These are phyloP conservation scores for Endocarpon pusillum DNA, from an alignment of 495 filamentous ascomycete species.

Conservation along the genomic window DNA sequence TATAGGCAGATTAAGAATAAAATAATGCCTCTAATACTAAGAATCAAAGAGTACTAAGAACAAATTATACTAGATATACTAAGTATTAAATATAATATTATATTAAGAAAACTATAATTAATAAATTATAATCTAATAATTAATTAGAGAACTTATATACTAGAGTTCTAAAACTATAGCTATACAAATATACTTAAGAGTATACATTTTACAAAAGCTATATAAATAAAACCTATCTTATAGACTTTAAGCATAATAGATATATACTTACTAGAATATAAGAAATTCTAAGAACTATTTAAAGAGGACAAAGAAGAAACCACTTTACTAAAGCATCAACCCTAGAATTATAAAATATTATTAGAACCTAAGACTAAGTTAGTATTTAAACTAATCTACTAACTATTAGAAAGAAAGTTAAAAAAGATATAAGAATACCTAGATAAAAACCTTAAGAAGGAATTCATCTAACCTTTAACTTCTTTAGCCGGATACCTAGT, in stretches of 20 bases:
- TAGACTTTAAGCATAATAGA: constrained; percentile 1
- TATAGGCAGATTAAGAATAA: too few relatives aligned
- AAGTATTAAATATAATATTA: constrained; percentile 1
- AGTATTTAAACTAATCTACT: constrained; percentile 3
- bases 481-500: not conserved
- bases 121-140: not conserved
- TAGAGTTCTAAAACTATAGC: constrained; percentile 1
- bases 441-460: constrained; percentile 3
- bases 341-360: not conserved
- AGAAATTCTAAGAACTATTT: not conserved
- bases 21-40: not conserved
- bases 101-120: constrained; percentile 1
- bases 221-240: not conserved
- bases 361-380: not conserved
- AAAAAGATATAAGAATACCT: constrained; percentile 1
- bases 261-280: constrained; percentile 1
- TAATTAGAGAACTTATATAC: not conserved
- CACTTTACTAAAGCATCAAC: not conserved
- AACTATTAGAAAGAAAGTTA: constrained; percentile 2
- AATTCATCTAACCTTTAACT: not conserved
- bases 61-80: not conserved
- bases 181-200: too few relatives aligned
- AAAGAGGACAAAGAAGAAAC: not conserved
- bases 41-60: not conserved
- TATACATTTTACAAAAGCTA: too few relatives aligned